Conservation (phyloP, 495 filamentous ascomycete genomes). For the Daldinia loculata region DNA sequence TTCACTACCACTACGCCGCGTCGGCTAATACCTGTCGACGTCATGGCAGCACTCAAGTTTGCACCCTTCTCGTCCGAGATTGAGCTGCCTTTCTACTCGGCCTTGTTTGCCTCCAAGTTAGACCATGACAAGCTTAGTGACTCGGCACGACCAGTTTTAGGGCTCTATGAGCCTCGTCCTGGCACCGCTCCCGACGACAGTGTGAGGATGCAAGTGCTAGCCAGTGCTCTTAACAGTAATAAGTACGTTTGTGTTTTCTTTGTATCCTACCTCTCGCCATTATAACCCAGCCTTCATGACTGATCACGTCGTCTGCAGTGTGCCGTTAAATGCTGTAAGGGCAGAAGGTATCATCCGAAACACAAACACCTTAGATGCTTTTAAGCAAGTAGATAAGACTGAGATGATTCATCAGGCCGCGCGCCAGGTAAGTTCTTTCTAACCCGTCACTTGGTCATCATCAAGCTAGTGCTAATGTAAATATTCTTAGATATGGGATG, state of each 20-base stretch:
- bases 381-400: constrained; percentile 76
- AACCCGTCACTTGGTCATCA: neutral
- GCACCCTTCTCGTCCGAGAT: constrained; percentile 91
- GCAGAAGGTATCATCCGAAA: constrained; percentile 96
- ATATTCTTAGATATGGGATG: constrained; percentile 85
- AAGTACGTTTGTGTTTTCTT: constrained; percentile 65
- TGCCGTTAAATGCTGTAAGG: constrained; percentile 74
- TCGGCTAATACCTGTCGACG: constrained; percentile 5
- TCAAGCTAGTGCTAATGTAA: neutral
- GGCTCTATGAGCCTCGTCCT: constrained; percentile 84
- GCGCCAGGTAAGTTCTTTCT: constrained; percentile 67
- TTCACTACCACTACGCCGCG: neutral
- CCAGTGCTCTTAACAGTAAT: constrained; percentile 81
- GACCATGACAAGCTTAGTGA: constrained; percentile 96
- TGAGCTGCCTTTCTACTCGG: constrained; percentile 91
- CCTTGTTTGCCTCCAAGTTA: constrained; percentile 88
- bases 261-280: neutral
- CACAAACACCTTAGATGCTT: constrained; percentile 95
- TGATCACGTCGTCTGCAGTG: constrained; percentile 59
- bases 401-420: constrained; percentile 77
- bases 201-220: constrained; percentile 86
- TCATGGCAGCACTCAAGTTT: constrained; percentile 63
- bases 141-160: constrained; percentile 84
- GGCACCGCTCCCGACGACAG: constrained; percentile 73
- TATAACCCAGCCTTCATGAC: constrained; percentile 1